phyloP scores from a whole-genome alignment of 345 rosid genomes.

The Boechera retrofracta region DNA sequence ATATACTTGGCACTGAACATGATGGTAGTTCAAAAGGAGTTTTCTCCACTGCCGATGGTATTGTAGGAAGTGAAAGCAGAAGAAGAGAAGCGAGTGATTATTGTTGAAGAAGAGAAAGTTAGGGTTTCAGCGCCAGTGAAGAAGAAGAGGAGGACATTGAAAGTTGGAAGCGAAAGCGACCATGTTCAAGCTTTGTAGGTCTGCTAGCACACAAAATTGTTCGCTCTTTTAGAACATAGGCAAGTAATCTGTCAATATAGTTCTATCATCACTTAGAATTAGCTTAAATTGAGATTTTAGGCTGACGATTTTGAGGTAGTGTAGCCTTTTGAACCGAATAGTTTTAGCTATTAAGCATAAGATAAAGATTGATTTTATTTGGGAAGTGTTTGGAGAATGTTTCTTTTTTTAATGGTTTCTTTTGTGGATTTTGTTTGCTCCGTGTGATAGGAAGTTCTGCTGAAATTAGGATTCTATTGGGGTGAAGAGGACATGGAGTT shows the following conservation, averaged over 20 bases:
- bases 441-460: constrained; percentile 69
- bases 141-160: constrained; percentile 51
- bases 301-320: neutral
- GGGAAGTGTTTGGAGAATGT: neutral
- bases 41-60: constrained; percentile 45
- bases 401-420: neutral
- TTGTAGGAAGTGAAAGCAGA: constrained; percentile 45
- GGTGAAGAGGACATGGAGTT: constrained; percentile 90
- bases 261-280: constrained; percentile 9
- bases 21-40: constrained; percentile 27
- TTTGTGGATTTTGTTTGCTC: neutral
- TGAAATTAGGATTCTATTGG: constrained; percentile 75
- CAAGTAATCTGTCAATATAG: constrained; percentile 42
- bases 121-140: constrained; percentile 45
- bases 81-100: constrained; percentile 44
- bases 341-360: neutral
- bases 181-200: constrained; percentile 93
- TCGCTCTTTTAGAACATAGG: constrained; percentile 51
- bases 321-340: no score
- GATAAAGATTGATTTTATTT: neutral
- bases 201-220: constrained; percentile 49
- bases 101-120: constrained; percentile 45
- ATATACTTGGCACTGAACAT: constrained; percentile 27
- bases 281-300: neutral
- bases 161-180: constrained; percentile 84